phyloP scores from a whole-genome alignment of 208 protist genomes.

The Acanthamoeba culbertsoni region DNA sequence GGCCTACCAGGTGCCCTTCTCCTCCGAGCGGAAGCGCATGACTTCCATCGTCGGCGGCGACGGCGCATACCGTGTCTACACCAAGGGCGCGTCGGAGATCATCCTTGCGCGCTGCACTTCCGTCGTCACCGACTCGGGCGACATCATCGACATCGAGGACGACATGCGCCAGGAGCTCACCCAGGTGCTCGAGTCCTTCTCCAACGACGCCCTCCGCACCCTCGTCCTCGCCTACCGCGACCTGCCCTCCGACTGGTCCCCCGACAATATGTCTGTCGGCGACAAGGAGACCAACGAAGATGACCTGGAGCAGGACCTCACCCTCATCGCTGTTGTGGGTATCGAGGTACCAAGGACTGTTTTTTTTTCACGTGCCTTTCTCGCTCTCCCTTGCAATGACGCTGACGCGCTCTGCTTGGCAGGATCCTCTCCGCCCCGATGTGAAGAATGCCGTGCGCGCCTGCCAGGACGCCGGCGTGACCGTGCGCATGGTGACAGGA shows the following conservation, averaged over 20 bases:
- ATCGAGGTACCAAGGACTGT: conserved; percentile 4
- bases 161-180: conserved; percentile 66
- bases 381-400: background rate
- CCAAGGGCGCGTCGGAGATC: background rate
- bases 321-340: conserved; percentile 63
- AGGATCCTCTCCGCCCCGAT: conserved; percentile 94
- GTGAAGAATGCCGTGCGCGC: conserved; percentile 89
- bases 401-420: conserved; percentile 74
- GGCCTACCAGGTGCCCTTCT: conserved; percentile 66
- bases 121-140: conserved; percentile 37
- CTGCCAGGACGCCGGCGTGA: conserved; percentile 93
- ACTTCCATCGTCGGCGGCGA: conserved; percentile 67
- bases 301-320: conserved; percentile 61
- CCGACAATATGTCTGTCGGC: background rate
- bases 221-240: too few relatives aligned
- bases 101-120: background rate
- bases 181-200: too few relatives aligned
- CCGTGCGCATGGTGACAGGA: conserved; percentile 95
- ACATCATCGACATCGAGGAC: conserved; percentile 51
- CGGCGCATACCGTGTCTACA: background rate
- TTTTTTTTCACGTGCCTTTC: background rate
- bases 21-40: conserved; percentile 81
- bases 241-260: background rate
- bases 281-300: conserved; percentile 13
- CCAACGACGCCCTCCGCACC: too few relatives aligned